Evolutionary conservation across 345 rosid genomes (phyloP), one percentile per base, ranked within the genome.

Genomic region (Salix purpurea): DNA sequence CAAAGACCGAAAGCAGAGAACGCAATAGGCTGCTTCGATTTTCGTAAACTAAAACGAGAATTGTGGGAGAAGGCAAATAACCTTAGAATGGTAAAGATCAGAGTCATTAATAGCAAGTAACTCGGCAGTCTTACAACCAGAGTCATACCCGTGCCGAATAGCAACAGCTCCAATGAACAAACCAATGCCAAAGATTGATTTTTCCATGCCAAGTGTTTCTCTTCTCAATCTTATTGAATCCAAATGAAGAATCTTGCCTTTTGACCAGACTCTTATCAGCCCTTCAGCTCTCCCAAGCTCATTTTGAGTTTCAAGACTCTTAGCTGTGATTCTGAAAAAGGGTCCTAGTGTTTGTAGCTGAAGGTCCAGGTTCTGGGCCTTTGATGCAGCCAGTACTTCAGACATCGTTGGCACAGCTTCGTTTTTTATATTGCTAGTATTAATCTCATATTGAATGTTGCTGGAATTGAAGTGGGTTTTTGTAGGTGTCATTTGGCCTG

Each of bases 21-120:
- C 7, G n/a, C n/a, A 50, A 50, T 16, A 18, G 56, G 23, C 32
- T 65, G n/a, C 10, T 66, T 66, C 19, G 44, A 34, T 66, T 65
- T 39, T 14, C 13, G 26, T 34, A 5, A 61, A 48, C 52, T 48
- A 34, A n/a, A n/a, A 62, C 5, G 4, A 8, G 16, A 6, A 69
- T 24, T 23, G 70, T 76, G 48, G 19, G 65, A 48, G 50, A 68
- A 23, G 26, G 28, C 23, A 28, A 81, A 67, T 15, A 72, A 94
- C 97, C 96, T 93, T 95, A 73, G 90, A 77, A 83, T 95, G 99
- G 81, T 91, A 91, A 81, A 92, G 87, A 70, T 92, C 93, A 16
- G 97, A 87, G 82, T 95, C 99, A 69, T 90, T 90, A 84, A 95
- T 91, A 74, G 99, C 99, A 37, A 95, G 96, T 87, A 95, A 87